Conservation (phyloP, 495 filamentous ascomycete genomes). For the Patellaria atrata region DNA sequence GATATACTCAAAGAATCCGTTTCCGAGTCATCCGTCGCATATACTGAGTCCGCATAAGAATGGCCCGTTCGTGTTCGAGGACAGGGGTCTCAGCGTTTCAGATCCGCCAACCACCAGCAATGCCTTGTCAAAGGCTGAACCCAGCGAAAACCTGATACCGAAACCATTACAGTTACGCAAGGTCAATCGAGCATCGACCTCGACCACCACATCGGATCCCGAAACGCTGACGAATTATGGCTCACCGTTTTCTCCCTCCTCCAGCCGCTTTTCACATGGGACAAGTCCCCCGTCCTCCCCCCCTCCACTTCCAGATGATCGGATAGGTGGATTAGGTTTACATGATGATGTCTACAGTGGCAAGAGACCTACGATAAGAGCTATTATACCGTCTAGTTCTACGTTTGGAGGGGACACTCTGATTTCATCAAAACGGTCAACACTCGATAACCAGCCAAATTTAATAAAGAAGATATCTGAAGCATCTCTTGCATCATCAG, state of each 20-base stretch:
- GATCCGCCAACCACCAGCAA: conserved; percentile 16
- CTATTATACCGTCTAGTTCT: conserved; percentile 18
- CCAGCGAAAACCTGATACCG: conserved; percentile 19
- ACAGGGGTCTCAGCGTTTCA: conserved; percentile 20
- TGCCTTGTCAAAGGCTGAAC: conserved; percentile 16
- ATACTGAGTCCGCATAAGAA: conserved; percentile 20
- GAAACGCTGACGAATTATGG: conserved; percentile 14
- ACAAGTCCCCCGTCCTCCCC: conserved; percentile 19
- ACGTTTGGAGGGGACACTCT: conserved; percentile 7
- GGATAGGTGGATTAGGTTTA: conserved; percentile 14
- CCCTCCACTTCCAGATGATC: conserved; percentile 1
- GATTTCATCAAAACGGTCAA: too few species aligned
- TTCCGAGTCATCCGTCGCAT: conserved; percentile 24
- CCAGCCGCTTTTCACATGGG: conserved; percentile 20
- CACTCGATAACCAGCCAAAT: conserved; percentile 13
- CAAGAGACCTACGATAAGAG: conserved; percentile 14
- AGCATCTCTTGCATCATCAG: conserved; percentile 21
- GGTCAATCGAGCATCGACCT: conserved; percentile 16
- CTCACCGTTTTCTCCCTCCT: conserved; percentile 13
- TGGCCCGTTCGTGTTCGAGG: conserved; percentile 16
- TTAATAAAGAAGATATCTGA: conserved; percentile 20
- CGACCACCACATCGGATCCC: conserved; percentile 19
- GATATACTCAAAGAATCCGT: conserved; percentile 24
- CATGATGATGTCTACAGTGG: conserved; percentile 10
- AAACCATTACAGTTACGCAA: conserved; percentile 19